Evolutionary conservation across 495 filamentous ascomycete genomes (phyloP).

Genomic region (Daldinia concentrica): DNA sequence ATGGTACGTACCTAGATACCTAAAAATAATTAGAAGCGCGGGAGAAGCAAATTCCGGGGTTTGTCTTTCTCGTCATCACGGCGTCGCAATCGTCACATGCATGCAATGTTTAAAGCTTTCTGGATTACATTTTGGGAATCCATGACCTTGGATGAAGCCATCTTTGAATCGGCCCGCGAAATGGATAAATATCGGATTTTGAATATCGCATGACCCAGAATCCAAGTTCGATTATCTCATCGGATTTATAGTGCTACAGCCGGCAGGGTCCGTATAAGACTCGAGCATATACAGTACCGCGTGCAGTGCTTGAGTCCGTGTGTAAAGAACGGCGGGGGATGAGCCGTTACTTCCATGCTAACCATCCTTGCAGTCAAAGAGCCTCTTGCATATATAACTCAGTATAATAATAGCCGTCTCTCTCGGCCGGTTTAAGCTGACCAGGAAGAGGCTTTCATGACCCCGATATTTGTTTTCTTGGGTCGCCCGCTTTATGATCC

Average conservation of each 20-base stretch:
- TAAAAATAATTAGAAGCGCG: conserved; percentile 7
- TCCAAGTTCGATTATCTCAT: not conserved
- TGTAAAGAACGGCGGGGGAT: not conserved
- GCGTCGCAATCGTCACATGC: conserved; percentile 4
- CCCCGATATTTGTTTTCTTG: conserved; percentile 1
- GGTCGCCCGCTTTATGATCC: not conserved
- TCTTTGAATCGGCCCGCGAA: conserved; percentile 18
- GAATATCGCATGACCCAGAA: conserved; percentile 5
- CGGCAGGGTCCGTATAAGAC: not conserved
- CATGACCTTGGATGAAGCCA: conserved; percentile 8
- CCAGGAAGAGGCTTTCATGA: not conserved
- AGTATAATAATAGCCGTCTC: not conserved
- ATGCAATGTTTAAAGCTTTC: not conserved
- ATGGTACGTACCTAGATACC: not conserved
- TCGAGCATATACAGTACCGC: not conserved
- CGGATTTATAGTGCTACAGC: conserved; percentile 5
- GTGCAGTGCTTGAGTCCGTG: not conserved
- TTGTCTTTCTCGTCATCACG: not conserved
- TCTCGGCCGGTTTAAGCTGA: not conserved
- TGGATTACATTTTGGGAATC: not conserved
- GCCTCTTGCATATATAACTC: conserved; percentile 4
- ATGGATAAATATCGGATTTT: not conserved
- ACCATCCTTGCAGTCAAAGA: conserved; percentile 1
- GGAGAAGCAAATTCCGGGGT: conserved; percentile 10
- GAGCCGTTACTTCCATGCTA: conserved; percentile 14